Percentiles rank a stretch among this genome's conserved stretches.
Evolutionary conservation across 495 filamentous ascomycete genomes (phyloP).

Genomic region (Neurospora pannonica): DNA sequence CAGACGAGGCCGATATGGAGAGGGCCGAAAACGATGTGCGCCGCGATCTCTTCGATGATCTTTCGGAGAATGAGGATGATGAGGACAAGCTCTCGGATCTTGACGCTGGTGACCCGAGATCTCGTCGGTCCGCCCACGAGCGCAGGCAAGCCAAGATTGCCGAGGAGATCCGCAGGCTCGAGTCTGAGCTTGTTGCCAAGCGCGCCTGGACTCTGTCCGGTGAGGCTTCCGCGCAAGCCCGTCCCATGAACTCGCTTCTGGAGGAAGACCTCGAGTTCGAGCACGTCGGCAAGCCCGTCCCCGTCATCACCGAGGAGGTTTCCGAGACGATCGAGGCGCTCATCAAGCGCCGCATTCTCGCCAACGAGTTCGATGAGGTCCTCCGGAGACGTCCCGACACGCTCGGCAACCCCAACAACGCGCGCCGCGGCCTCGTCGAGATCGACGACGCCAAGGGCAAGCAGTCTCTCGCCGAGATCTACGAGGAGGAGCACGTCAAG

Average conservation of each 20-base stretch:
- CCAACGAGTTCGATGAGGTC: slow-evolving; percentile 88
- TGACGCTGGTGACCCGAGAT: slow-evolving; percentile 45
- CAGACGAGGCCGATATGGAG: slow-evolving; percentile 56
- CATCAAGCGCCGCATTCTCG: slow-evolving; percentile 87
- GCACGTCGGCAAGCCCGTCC: slow-evolving; percentile 87
- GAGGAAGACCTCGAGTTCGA: slow-evolving; percentile 97
- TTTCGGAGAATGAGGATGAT: slow-evolving; percentile 46
- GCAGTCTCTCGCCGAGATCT: slow-evolving; percentile 82
- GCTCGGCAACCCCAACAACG: slow-evolving; percentile 40
- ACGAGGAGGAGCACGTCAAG: slow-evolving; percentile 84
- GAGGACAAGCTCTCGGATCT: slow-evolving; percentile 47
- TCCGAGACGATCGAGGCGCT: slow-evolving; percentile 88
- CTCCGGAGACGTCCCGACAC: slow-evolving; percentile 70
- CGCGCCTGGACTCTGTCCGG: slow-evolving; percentile 84
- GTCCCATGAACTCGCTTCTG: slow-evolving; percentile 83
- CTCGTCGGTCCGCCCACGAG: slow-evolving; percentile 68
- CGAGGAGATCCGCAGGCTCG: slow-evolving; percentile 82
- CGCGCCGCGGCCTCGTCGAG: slow-evolving; percentile 62
- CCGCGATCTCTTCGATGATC: slow-evolving; percentile 86
- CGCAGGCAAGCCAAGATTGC: slow-evolving; percentile 74
- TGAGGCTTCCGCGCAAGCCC: slow-evolving; percentile 72
- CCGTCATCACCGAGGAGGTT: slow-evolving; percentile 88
- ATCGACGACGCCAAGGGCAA: slow-evolving; percentile 80
- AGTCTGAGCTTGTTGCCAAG: slow-evolving; percentile 83
- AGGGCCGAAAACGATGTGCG: slow-evolving; percentile 85